Percentiles rank a stretch among this genome's conserved stretches.
Conservation (phyloP, 1,284 basidiomycete species). For the Rhodotorula sp. region DNA sequence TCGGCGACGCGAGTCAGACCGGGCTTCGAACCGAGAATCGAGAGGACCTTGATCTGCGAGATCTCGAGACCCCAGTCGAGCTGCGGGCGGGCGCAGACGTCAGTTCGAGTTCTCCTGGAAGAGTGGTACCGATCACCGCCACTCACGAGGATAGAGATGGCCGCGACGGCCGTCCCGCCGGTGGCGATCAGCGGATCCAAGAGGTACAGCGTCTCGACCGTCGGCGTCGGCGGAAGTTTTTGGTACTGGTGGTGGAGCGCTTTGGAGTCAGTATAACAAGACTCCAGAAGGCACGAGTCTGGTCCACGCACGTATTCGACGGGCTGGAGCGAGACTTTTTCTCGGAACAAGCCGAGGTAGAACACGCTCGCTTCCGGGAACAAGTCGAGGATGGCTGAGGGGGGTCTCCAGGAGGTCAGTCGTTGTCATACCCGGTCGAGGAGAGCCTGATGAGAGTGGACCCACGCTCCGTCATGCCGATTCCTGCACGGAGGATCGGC, state of each 20-base stretch:
- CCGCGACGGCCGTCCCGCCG: conserved; percentile 86
- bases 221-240: conserved; percentile 74
- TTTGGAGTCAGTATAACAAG: background rate
- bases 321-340: conserved; percentile 84
- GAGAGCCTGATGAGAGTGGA: too few species aligned
- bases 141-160: conserved; percentile 67
- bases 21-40: conserved; percentile 71
- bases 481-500: conserved; percentile 86
- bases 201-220: conserved; percentile 77
- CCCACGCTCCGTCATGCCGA: conserved; percentile 84
- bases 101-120: background rate
- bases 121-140: background rate
- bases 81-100: conserved; percentile 9
- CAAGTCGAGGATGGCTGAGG: conserved; percentile 62
- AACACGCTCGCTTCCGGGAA: conserved; percentile 86
- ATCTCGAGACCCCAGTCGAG: conserved; percentile 75
- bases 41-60: conserved; percentile 72
- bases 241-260: conserved; percentile 53
- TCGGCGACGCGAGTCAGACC: conserved; percentile 68
- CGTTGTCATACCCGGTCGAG: too few species aligned
- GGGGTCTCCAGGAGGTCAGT: too few species aligned
- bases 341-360: conserved; percentile 84
- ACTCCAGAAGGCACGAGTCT: background rate
- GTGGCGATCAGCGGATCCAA: conserved; percentile 89
- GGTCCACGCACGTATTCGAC: conserved; percentile 71